Base-by-base conservation (phyloP, 169 alveolate genomes). In the Perkinsus chesapeaki region DNA sequence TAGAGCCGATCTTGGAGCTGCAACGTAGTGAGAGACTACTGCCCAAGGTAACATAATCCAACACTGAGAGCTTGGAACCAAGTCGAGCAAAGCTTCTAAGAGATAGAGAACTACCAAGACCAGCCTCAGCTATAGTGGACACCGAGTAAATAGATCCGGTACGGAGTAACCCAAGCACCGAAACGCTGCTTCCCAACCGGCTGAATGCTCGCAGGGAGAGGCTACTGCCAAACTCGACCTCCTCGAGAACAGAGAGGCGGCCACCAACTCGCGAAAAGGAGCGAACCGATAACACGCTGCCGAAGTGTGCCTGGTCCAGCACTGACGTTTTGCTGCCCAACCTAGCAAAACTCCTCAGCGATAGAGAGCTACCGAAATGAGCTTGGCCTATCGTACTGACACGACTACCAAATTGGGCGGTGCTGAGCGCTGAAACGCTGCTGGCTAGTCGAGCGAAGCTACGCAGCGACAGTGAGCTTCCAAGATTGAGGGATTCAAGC, bases 71-170 rank as follows among this genome's bases (percentile, higher is more conserved):
- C 36, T 39, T 39, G 5, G 92, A 34, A 0, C 60, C 27, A 23
- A 39, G n/a, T 36, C 92, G 43, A n/a, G 60, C 92, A 60, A 38
- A 7, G 72, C 36, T 39, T 60, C 92, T 48, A 12, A 91, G 31
- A 5, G 92, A 91, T n/a, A 91, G 9, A 60, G 92, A 91, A 37
- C 92, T 91, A 60, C 60, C 92, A n/a, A 91, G 37, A 60, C 3
- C 23, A 60, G 39, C 39, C 36, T 38, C 27, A 7, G 39, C 60
- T 36, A 91, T 31, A 31, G 39, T 34, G n/a, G 92, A 91, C 20
- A 38, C 37, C 16, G 60, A 5, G 60, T 43, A 43, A 36, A 31
- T 7, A 31, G 37, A 9, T 16, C 92, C 72, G 43, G 39, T 16
- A 23, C 60, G 39, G 0, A n/a, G 12, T 5, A n/a, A 36, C 9